Percentiles rank a stretch among this genome's conserved stretches.
Conservation (phyloP, 345 rosid species). For the Brassica incana region DNA sequence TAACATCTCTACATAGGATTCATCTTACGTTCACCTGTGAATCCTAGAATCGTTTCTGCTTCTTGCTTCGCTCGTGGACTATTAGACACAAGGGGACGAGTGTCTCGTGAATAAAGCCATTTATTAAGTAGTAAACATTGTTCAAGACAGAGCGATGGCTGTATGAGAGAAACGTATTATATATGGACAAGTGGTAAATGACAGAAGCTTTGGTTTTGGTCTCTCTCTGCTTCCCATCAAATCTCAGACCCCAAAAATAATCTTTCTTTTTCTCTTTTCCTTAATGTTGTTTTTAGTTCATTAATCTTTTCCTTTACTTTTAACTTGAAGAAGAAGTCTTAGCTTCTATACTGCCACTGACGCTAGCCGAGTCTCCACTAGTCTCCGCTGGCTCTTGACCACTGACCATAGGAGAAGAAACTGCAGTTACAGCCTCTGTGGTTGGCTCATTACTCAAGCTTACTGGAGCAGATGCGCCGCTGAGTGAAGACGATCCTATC, state of each 20-base stretch:
- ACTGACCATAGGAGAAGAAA: constrained; percentile 28
- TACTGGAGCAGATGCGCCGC: constrained; percentile 48
- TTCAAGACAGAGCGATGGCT: constrained; percentile 25
- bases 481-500: constrained; percentile 60
- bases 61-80: background rate
- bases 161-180: constrained; percentile 35
- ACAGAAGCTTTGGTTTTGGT: constrained; percentile 31
- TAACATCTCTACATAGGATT: too few relatives aligned
- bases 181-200: constrained; percentile 39
- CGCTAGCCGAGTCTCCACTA: constrained; percentile 48
- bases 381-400: constrained; percentile 51
- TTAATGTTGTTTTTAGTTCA: constrained; percentile 32
- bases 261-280: constrained; percentile 33
- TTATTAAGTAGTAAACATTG: constrained; percentile 34
- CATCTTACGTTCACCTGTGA: background rate
- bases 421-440: constrained; percentile 47
- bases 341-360: constrained; percentile 39
- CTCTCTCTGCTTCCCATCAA: constrained; percentile 37
- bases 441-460: constrained; percentile 56
- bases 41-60: background rate
- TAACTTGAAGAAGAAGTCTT: constrained; percentile 37
- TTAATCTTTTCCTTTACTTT: constrained; percentile 13
- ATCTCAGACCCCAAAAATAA: constrained; percentile 43
- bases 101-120: constrained; percentile 17
- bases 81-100: too few relatives aligned